Evolutionary conservation across 23 red algal genomes (phyloP), one percentile per base, ranked within the genome.

Genomic region (Gracilaria domingensis): DNA sequence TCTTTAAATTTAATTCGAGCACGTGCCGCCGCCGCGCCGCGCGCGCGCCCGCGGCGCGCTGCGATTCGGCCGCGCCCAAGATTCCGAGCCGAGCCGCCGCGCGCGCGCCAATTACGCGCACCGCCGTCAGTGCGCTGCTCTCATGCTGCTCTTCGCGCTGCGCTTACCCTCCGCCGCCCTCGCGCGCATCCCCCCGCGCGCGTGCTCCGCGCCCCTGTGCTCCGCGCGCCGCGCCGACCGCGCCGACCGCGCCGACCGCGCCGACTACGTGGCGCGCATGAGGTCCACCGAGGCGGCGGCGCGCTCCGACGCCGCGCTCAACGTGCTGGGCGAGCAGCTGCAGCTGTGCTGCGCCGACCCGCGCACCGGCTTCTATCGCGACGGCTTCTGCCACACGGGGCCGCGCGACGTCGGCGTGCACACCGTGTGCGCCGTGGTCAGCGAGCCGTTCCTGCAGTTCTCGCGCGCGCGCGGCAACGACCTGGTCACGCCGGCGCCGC

Each of bases 351-450:
- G 93, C 78, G 17, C n/a, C 23, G 18, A 58, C 16, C 85, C 93
- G 61, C 57, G 29, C 44, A 95, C 93, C 7, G 93, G 93, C 50
- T 95, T 80, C 53, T 95, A 54, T 76, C 93, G 93, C 79, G 93
- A 95, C 66, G 93, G 93, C 80, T 84, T 73, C 79, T 95, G 93
- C 45, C 60, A 50, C 45, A 95, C 93, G 9, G 93, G 86, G 28
- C 39, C 75, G 34, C 50, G 37, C 26, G 93, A 95, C 44, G 48
- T 54, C 14, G 93, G 93, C 61, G 38, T 56, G 8, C 93, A 95
- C 79, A 95, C 93, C 4, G 93, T 95, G 72, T 95, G 93, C 80
- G 93, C 93, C 23, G 48, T 77, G 9, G 93, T 95, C 21, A 95
- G 85, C 21, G 39, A 75, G 17, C 77, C 26, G 6, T 95, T 95